Base-by-base conservation (phyloP, 768 basidiomycete genomes). In the Podaxis rugospora region DNA sequence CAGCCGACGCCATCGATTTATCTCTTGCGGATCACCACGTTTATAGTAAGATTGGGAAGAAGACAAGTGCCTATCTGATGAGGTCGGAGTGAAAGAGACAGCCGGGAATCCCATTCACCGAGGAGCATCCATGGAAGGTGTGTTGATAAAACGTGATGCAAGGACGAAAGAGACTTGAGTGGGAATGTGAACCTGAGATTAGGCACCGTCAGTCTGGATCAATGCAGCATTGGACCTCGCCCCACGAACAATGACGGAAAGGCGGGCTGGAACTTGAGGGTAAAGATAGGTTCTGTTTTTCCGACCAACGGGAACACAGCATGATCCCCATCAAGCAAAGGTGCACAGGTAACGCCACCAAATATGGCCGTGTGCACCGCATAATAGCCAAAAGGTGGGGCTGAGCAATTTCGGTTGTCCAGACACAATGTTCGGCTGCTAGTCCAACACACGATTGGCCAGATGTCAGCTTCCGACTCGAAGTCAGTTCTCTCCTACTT, bases 61-160 rank as follows among this genome's bases (percentile, higher is more conserved):
- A 39, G 56, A 51, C 50, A 57, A 57, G 49, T 50, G 10, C 57
- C 57, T 51, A 44, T 58, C 57, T 58, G 49, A 58, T 58, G 57
- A n/a, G 28, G 40, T 32, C 27, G 25, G 27, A 7, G 28, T 46
- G 16, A 32, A 27, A n/a, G 14, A 18, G 14, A 18, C 11, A 5
- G 16, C 14, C 40, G 42, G 27, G 44, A 32, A 46, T 16, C 3
- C 16, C 18, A 56, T 21, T 13, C 36, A 32, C n/a, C 6, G 16
- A 36, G 42, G 28, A 46, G 10, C 47, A 27, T 7, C 40, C 13
- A 14, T 6, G 5, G 40, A 42, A 42, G 40, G 40, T 2, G n/a
- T 32, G 7, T 9, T 32, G 32, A 32, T 32, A 32, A 32, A 32
- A 32, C 32, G 32, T 32, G 32, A 32, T 32, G 32, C 7, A 32